phyloP scores from a whole-genome alignment of 805 yeast species.

The Cyberlindnera veronae region DNA sequence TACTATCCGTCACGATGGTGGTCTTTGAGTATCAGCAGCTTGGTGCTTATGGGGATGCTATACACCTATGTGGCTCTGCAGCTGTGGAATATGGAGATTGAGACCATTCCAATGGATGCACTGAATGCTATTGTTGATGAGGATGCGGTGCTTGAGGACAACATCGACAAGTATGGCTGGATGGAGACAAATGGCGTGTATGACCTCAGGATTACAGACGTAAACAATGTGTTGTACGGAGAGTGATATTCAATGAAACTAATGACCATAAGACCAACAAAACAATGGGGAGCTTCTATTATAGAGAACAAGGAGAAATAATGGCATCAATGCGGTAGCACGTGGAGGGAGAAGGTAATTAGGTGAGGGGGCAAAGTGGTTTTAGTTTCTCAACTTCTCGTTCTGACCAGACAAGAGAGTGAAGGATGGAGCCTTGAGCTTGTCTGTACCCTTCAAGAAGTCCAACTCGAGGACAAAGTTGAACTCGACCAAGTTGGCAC shows the following conservation, averaged over 20 bases:
- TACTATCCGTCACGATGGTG: constrained; percentile 91
- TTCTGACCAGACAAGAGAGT: constrained; percentile 84
- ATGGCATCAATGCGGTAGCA: background rate
- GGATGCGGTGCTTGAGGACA: constrained; percentile 33
- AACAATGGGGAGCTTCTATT: background rate
- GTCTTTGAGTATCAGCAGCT: constrained; percentile 78
- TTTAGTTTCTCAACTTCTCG: constrained; percentile 39
- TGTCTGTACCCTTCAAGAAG: constrained; percentile 90
- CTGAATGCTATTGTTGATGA: constrained; percentile 66
- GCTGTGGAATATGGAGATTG: constrained; percentile 71
- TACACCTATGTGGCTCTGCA: constrained; percentile 70
- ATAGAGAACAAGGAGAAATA: background rate
- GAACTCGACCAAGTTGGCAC: constrained; percentile 75
- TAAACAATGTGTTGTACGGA: constrained; percentile 60
- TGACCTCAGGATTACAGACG: constrained; percentile 75
- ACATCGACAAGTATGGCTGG: constrained; percentile 40
- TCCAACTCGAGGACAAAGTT: constrained; percentile 91
- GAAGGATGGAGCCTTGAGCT: constrained; percentile 80
- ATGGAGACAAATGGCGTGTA: constrained; percentile 77
- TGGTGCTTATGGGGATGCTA: constrained; percentile 64
- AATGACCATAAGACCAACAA: no score
- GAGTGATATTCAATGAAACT: no score
- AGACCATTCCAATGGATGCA: constrained; percentile 57
- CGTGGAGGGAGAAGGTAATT: background rate
- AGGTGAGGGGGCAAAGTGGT: background rate